Conservation (phyloP, 768 basidiomycete species). For the Trametes elegans region DNA sequence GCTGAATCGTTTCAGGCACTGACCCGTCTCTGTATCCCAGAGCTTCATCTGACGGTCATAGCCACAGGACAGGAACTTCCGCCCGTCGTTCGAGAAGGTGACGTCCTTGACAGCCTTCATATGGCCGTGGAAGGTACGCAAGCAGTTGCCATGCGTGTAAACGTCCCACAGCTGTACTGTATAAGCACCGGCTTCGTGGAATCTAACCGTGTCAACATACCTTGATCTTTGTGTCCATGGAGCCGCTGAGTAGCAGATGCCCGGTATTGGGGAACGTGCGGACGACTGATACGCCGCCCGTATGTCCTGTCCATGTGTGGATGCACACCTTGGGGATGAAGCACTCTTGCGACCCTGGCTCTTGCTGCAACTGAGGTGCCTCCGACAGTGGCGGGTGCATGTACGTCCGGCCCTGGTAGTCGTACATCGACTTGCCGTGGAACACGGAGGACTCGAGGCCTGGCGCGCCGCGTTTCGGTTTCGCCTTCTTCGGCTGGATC, state of each 20-base stretch:
- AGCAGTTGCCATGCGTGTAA: constrained; percentile 93
- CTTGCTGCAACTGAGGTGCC: constrained; percentile 78
- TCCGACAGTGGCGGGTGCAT: constrained; percentile 91
- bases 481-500: constrained; percentile 64
- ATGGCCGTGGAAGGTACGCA: constrained; percentile 97
- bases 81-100: constrained; percentile 92
- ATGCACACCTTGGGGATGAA: constrained; percentile 95
- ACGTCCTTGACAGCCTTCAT: constrained; percentile 96
- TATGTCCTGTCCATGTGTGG: constrained; percentile 99
- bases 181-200: constrained; percentile 5
- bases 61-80: constrained; percentile 84
- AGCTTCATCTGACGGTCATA: constrained; percentile 98
- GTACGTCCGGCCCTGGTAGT: constrained; percentile 98
- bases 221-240: constrained; percentile 99
- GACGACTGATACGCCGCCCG: constrained; percentile 91
- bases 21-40: constrained; percentile 99
- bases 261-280: constrained; percentile 91
- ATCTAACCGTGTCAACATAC: constrained; percentile 37
- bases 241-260: constrained; percentile 89
- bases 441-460: constrained; percentile 94
- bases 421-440: constrained; percentile 95
- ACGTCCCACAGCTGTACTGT: constrained; percentile 92
- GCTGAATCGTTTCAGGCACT: constrained; percentile 94
- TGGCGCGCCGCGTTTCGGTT: constrained; percentile 71
- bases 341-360: constrained; percentile 82